Conservation (phyloP, 2,329 filamentous ascomycete genomes). For the Talaromyces funiculosus region DNA sequence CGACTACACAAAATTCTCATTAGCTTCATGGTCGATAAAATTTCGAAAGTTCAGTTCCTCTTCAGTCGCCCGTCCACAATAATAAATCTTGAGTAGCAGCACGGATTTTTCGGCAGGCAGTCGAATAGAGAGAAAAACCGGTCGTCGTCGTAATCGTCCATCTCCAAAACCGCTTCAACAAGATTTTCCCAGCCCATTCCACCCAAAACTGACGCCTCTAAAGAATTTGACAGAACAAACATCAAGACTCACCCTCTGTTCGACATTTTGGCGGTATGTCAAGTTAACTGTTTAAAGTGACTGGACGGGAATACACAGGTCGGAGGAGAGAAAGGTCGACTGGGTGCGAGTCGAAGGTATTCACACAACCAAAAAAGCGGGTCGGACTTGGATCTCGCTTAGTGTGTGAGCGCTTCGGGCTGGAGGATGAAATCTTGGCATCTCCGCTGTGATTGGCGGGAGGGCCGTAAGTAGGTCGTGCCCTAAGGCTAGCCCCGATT, state of each 20-base stretch:
- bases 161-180: background rate
- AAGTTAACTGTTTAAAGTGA: constrained; percentile 33
- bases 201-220: background rate
- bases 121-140: background rate
- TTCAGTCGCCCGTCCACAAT: background rate
- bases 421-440: constrained; percentile 39
- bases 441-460: constrained; percentile 21
- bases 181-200: background rate
- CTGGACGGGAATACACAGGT: constrained; percentile 20
- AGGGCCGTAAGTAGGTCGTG: constrained; percentile 11
- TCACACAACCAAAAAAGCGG: constrained; percentile 20
- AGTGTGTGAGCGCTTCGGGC: constrained; percentile 27
- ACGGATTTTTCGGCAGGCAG: too few species aligned
- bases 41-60: background rate
- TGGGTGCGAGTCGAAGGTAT: constrained; percentile 20
- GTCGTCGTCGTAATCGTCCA: background rate
- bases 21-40: constrained; percentile 8
- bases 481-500: constrained; percentile 35
- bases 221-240: constrained; percentile 2
- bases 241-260: constrained; percentile 44
- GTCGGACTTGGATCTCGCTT: constrained; percentile 38
- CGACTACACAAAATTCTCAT: constrained; percentile 41
- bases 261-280: constrained; percentile 46
- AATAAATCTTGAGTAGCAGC: background rate
- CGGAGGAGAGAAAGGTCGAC: constrained; percentile 11